phyloP scores from a whole-genome alignment of 768 basidiomycete species.

The Ephemerocybe angulata region DNA sequence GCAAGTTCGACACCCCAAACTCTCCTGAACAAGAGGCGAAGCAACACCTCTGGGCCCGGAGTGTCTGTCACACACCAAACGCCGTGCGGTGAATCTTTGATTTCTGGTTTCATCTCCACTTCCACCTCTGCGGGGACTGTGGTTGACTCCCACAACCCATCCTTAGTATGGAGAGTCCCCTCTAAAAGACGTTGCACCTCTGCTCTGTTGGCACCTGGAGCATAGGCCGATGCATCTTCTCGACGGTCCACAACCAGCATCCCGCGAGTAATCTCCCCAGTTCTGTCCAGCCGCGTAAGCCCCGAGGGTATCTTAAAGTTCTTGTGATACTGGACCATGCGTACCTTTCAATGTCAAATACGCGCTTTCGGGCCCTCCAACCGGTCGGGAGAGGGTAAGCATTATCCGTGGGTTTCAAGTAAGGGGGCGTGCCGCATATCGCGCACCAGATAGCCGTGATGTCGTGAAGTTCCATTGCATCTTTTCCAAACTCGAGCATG shows the following conservation, averaged over 20 bases:
- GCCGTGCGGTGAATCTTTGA: slow-evolving; percentile 23
- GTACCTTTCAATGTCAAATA: slow-evolving; percentile 71
- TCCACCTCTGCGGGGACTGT: slow-evolving; percentile 54
- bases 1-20: slow-evolving; percentile 12
- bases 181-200: slow-evolving; percentile 55
- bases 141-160: slow-evolving; percentile 44
- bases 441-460: slow-evolving; percentile 89
- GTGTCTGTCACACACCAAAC: slow-evolving; percentile 53
- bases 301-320: not conserved
- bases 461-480: slow-evolving; percentile 89
- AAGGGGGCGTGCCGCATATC: slow-evolving; percentile 58
- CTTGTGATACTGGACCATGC: slow-evolving; percentile 4
- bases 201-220: slow-evolving; percentile 62
- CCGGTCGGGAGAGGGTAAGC: slow-evolving; percentile 34
- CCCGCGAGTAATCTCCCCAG: slow-evolving; percentile 77
- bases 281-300: slow-evolving; percentile 32
- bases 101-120: slow-evolving; percentile 31
- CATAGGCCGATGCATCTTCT: slow-evolving; percentile 59
- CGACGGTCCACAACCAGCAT: slow-evolving; percentile 86
- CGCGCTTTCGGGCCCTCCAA: slow-evolving; percentile 53
- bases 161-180: slow-evolving; percentile 22
- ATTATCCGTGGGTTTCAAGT: slow-evolving; percentile 16
- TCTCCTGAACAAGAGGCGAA: slow-evolving; percentile 11
- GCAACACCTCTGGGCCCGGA: slow-evolving; percentile 55
- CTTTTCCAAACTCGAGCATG: slow-evolving; percentile 77